Conservation (phyloP, 257 asterid species). For the Scutellaria galericulata region DNA sequence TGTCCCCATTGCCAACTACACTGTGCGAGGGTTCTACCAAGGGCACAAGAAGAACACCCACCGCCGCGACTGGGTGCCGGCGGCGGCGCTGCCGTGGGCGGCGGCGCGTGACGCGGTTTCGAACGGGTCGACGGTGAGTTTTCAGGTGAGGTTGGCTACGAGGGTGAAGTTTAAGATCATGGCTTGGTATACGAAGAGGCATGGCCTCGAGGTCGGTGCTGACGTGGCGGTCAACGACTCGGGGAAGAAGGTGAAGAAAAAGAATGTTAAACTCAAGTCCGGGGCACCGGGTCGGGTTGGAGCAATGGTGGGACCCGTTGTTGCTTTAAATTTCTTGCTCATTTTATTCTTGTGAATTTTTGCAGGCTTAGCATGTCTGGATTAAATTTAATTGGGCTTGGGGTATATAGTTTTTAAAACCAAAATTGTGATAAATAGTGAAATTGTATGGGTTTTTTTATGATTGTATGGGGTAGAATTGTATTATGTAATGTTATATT, state of each 20-base stretch:
- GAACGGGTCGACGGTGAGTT: slow-evolving; percentile 46
- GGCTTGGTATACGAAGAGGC: slow-evolving; percentile 49
- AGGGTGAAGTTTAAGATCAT: slow-evolving; percentile 63
- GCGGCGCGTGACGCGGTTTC: slow-evolving; percentile 44
- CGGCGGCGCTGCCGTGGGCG: not conserved
- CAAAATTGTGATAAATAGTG: too few relatives aligned
- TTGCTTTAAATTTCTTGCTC: too few relatives aligned
- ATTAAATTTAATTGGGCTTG: too few relatives aligned
- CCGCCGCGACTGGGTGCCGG: slow-evolving; percentile 40
- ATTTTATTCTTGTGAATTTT: too few relatives aligned
- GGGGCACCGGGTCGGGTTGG: too few relatives aligned
- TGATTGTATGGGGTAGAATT: too few relatives aligned
- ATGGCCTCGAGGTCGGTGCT: slow-evolving; percentile 37
- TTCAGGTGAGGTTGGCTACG: slow-evolving; percentile 58
- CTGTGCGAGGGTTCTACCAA: slow-evolving; percentile 57
- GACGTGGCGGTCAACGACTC: slow-evolving; percentile 50
- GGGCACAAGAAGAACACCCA: slow-evolving; percentile 59
- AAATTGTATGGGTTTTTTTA: too few relatives aligned
- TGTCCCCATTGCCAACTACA: slow-evolving; percentile 46
- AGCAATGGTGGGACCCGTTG: too few relatives aligned
- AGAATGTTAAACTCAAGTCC: not conserved
- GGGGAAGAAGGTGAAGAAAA: slow-evolving; percentile 53
- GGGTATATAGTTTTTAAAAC: too few relatives aligned
- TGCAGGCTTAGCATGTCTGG: too few relatives aligned
- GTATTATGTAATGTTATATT: too few relatives aligned